Evolutionary conservation across 2,329 filamentous ascomycete species (phyloP), one percentile per base, ranked within the genome.

Genomic region (Pyrenochaeta sp.): DNA sequence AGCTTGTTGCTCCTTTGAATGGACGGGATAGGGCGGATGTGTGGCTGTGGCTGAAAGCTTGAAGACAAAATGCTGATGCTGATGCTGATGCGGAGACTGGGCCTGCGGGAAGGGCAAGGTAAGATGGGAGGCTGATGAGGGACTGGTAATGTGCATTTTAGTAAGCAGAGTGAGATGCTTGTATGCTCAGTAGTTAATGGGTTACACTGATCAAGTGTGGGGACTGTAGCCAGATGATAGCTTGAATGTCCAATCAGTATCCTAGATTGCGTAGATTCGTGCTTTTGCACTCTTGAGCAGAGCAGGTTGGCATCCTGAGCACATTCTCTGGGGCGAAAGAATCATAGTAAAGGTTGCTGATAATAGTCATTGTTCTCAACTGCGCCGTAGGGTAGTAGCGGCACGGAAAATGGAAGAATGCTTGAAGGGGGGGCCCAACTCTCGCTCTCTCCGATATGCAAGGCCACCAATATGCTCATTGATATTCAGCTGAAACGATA

Each of bases 1-100:
- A 60, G 58, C 54, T 58, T 60, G 10, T 54, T 58, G 50, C 34
- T 54, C 50, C 58, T 51, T 3, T 22, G 19, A 22, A 45, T 50
- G 49, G 45, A 45, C 25, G 50, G 25, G 28, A 36, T 46, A 30
- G 24, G 36, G 19, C 25, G 15, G 22, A n/a, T 42, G 13, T 37
- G 34, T 39, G 22, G 39, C 19, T 40, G 32, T 44, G 57, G 49
- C 39, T n/a, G 30, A 49, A 44, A 6, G 39, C n/a, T 22, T 42
- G n/a, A 19, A 22, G 39, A 4, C 15, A 19, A 19, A 2, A 39
- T 42, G n/a, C 15, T 22, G n/a, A 39, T 42, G n/a, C 15, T 22
- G 22, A 19, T 9, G 39, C n/a, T 22, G 15, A 42, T 8, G 39
- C 39, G 39, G 19, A 19, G 19, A 19, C 19, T 19, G 19, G 30